These are phyloP conservation scores for Populus hybrid DNA, from an alignment of 441 rosid species.

Conservation along the genomic window DNA sequence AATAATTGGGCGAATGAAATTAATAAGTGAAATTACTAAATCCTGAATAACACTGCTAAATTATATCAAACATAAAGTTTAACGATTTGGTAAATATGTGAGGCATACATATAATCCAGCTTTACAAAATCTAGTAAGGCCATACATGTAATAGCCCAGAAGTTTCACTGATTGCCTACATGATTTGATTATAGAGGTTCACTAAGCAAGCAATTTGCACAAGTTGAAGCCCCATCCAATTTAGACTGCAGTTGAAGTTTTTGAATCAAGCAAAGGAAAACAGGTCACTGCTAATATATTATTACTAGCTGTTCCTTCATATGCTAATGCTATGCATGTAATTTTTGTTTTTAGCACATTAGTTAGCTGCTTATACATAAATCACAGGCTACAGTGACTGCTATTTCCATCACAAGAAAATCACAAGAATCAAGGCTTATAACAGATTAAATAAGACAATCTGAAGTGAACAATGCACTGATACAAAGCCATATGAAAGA, in stretches of 20 bases:
- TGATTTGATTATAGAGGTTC: not conserved
- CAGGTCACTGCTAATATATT: not conserved
- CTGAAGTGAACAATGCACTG: not conserved
- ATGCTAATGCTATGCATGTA: too few species aligned
- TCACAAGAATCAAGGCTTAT: not conserved
- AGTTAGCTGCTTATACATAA: not conserved
- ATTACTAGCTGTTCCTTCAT: not conserved
- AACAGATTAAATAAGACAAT: not conserved
- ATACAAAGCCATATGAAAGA: not conserved
- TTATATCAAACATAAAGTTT: too few species aligned
- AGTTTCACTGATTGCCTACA: not conserved
- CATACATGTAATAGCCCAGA: not conserved
- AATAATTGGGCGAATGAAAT: not conserved
- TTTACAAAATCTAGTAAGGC: not conserved
- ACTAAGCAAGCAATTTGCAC: not conserved
- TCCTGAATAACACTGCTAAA: not conserved
- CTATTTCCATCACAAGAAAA: not conserved
- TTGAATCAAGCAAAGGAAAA: not conserved
- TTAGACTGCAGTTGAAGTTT: not conserved
- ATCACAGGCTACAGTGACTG: not conserved
- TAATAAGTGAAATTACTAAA: not conserved
- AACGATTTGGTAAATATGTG: not conserved
- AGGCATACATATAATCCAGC: not conserved
- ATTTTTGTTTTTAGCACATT: not conserved
- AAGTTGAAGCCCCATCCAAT: not conserved